Percentiles rank a stretch among this genome's conserved stretches.
phyloP scores from a whole-genome alignment of 106 monocot genomes.

The Narthecium ossifragum region DNA sequence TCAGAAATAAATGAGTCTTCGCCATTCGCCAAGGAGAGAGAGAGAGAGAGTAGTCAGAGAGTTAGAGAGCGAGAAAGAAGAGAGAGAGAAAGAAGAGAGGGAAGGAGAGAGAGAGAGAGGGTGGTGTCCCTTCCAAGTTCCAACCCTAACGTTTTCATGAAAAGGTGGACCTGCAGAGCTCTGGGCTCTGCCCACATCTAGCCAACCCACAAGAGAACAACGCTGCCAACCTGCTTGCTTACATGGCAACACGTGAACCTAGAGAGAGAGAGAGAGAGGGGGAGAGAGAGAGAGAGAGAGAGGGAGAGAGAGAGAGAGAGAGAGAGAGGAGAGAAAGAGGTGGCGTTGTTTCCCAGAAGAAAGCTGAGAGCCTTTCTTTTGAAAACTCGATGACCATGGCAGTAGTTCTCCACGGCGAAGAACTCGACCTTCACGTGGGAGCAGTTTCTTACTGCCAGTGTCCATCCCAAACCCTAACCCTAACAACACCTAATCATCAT shows the following conservation, averaged over 20 bases:
- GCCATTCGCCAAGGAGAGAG: too few relatives aligned
- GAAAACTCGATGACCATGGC: slow-evolving; percentile 14
- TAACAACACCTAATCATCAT: slow-evolving; percentile 6
- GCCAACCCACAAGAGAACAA: slow-evolving; percentile 60
- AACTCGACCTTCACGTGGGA: slow-evolving; percentile 42
- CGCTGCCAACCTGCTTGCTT: slow-evolving; percentile 23
- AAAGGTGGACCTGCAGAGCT: slow-evolving; percentile 38
- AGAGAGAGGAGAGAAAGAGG: background rate
- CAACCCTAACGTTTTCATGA: slow-evolving; percentile 48
- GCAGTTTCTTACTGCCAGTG: slow-evolving; percentile 24
- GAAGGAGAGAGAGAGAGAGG: slow-evolving; percentile 1
- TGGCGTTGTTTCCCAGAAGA: too few relatives aligned
- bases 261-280: slow-evolving; percentile 23
- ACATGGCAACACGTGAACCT: slow-evolving; percentile 66
- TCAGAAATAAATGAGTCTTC: too few relatives aligned
- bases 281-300: background rate
- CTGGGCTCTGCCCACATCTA: slow-evolving; percentile 17
- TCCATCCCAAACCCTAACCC: slow-evolving; percentile 40
- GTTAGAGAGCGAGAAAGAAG: slow-evolving; percentile 17
- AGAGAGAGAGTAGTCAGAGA: background rate
- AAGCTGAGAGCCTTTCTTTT: slow-evolving; percentile 17
- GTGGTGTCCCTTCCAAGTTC: slow-evolving; percentile 6
- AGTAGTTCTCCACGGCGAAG: background rate
- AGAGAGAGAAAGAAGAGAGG: slow-evolving; percentile 1
- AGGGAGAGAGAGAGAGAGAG: background rate